Evolutionary conservation across 164 flowering plant species (phyloP).

Genomic region (Aristolochia fimbriata): DNA sequence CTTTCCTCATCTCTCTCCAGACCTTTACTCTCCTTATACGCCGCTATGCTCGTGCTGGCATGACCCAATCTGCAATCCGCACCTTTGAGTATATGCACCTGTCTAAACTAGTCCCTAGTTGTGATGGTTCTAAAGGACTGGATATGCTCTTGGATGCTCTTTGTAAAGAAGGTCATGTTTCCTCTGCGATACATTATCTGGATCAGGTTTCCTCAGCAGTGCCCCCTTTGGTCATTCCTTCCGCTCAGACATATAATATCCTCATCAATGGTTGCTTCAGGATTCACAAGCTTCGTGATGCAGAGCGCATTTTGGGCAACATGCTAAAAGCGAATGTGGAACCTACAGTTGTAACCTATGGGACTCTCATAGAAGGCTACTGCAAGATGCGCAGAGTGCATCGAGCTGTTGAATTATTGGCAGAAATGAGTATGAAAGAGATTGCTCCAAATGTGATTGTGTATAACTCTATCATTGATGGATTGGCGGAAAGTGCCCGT

Average conservation of each 20-base stretch:
- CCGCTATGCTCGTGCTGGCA: constrained; percentile 64
- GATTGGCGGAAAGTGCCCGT: constrained; percentile 61
- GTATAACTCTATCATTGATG: constrained; percentile 69
- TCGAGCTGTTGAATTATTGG: constrained; percentile 53
- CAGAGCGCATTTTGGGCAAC: constrained; percentile 47
- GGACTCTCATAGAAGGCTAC: constrained; percentile 76
- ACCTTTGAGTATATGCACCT: constrained; percentile 47
- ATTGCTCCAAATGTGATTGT: constrained; percentile 54
- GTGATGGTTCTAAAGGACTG: constrained; percentile 24
- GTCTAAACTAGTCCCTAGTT: constrained; percentile 2
- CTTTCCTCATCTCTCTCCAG: constrained; percentile 12
- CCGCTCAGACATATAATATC: constrained; percentile 49
- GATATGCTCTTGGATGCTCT: constrained; percentile 61
- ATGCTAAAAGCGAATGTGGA: constrained; percentile 44
- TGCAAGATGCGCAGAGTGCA: constrained; percentile 59
- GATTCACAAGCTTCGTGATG: constrained; percentile 46
- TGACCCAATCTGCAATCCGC: constrained; percentile 39
- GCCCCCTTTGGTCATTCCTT: constrained; percentile 30
- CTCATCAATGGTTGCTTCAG: constrained; percentile 73
- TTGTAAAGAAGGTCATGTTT: constrained; percentile 69
- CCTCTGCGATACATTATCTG: constrained; percentile 45
- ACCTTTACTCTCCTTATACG: constrained; percentile 49
- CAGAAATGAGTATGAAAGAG: constrained; percentile 54
- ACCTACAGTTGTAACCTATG: constrained; percentile 56
- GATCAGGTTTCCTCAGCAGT: constrained; percentile 12